Conservation (phyloP, 2,329 filamentous ascomycete genomes). For the Parafenestella ontariensis region DNA sequence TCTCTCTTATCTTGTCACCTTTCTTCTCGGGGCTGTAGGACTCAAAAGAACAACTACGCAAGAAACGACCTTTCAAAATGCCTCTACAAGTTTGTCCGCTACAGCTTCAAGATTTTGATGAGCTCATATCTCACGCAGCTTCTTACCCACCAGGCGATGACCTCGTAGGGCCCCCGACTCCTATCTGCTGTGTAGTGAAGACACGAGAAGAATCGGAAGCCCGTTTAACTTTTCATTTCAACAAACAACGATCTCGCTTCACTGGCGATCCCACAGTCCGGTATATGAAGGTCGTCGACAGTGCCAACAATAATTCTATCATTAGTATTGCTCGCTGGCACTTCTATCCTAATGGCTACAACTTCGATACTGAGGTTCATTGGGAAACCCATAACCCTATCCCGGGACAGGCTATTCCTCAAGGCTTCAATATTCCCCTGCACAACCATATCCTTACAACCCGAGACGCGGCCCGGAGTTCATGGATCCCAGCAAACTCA, state of each 20-base stretch:
- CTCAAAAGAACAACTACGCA: not conserved
- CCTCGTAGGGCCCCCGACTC: conserved; percentile 11
- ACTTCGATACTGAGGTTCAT: conserved; percentile 6
- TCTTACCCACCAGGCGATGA: conserved; percentile 11
- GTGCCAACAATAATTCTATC: not conserved
- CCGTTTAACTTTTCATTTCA: conserved; percentile 9
- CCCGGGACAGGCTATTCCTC: not conserved
- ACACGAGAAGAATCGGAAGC: conserved; percentile 7
- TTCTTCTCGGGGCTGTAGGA: not conserved
- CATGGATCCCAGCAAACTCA: conserved; percentile 2
- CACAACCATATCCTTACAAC: conserved; percentile 11
- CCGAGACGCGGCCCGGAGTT: conserved; percentile 5
- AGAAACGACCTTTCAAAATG: conserved; percentile 3
- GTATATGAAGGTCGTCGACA: conserved; percentile 14
- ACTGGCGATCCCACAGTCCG: conserved; percentile 9
- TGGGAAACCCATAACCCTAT: conserved; percentile 6
- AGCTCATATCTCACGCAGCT: conserved; percentile 6
- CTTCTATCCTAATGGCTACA: conserved; percentile 10
- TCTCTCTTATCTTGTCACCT: not conserved
- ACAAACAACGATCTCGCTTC: conserved; percentile 9
- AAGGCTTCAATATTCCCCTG: conserved; percentile 7
- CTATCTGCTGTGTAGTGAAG: conserved; percentile 7
- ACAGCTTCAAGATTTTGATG: conserved; percentile 13
- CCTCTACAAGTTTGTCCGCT: conserved; percentile 5
- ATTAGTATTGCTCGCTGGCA: conserved; percentile 16